Percentiles rank a stretch among this genome's conserved stretches.
Conservation (phyloP, 1,139 yeast genomes). For the Saccharomycopsis hybrid region DNA sequence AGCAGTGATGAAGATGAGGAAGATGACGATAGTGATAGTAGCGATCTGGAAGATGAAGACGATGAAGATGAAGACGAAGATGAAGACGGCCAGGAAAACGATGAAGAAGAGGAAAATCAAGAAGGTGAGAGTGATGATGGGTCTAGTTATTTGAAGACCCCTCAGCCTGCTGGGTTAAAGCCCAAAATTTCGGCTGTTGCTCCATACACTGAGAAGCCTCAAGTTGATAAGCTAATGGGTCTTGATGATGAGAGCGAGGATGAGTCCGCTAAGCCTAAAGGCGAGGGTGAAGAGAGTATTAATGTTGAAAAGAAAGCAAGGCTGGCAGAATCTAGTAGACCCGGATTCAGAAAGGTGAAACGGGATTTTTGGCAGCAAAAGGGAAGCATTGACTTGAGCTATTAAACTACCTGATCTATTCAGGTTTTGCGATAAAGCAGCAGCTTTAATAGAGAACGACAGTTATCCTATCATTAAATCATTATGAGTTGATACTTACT, state of each 20-base stretch:
- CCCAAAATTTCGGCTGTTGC: neutral
- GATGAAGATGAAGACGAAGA: conserved; percentile 20
- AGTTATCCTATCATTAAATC: too few relatives aligned
- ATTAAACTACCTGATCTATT: neutral
- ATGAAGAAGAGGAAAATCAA: conserved; percentile 8
- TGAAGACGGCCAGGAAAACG: conserved; percentile 20
- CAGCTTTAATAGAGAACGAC: too few relatives aligned
- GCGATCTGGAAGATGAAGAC: conserved; percentile 9
- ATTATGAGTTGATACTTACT: too few relatives aligned
- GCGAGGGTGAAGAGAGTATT: neutral
- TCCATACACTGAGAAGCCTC: neutral
- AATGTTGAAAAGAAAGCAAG: neutral
- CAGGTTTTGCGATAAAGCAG: too few relatives aligned
- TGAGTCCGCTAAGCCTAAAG: conserved; percentile 14
- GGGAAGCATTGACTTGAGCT: conserved; percentile 23
- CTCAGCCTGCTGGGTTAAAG: neutral
- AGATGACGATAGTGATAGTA: conserved; percentile 10
- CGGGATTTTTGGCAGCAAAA: conserved; percentile 42
- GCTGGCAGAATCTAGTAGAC: neutral
- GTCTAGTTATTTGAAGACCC: conserved; percentile 1
- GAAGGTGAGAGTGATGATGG: conserved; percentile 1
- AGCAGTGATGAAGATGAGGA: conserved; percentile 17
- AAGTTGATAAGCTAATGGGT: conserved; percentile 32
- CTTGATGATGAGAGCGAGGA: conserved; percentile 22
- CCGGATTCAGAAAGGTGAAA: conserved; percentile 30